phyloP scores from a whole-genome alignment of 805 yeast genomes.

The Sugiyamaella valdiviana region DNA sequence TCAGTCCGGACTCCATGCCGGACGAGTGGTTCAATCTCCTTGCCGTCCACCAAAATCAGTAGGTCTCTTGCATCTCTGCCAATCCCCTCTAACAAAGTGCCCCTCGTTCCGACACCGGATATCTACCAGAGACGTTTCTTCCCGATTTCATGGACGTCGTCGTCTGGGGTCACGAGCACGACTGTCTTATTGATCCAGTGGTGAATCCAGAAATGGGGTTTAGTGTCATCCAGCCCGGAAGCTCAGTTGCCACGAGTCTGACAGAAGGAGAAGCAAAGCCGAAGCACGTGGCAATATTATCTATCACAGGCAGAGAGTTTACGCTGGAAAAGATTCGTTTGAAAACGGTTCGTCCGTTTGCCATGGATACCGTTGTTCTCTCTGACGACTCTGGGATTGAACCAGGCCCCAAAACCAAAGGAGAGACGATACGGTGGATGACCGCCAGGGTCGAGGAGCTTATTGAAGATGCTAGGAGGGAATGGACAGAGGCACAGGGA shows the following conservation, averaged over 20 bases:
- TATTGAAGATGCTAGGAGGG: slow-evolving; percentile 51
- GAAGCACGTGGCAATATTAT: slow-evolving; percentile 69
- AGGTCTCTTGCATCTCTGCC: slow-evolving; percentile 4
- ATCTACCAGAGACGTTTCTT: slow-evolving; percentile 75
- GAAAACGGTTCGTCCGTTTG: slow-evolving; percentile 74
- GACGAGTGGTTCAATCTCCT: slow-evolving; percentile 78
- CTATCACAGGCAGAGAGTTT: slow-evolving; percentile 52
- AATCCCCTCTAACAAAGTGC: slow-evolving; percentile 33
- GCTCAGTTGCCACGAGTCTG: slow-evolving; percentile 86
- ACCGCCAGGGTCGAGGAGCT: slow-evolving; percentile 58
- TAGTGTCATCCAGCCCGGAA: slow-evolving; percentile 84
- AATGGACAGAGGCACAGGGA: slow-evolving; percentile 36
- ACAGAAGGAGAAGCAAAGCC: slow-evolving; percentile 75
- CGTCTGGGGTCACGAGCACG: slow-evolving; percentile 98
- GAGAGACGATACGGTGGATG: slow-evolving; percentile 55
- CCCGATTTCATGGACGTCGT: slow-evolving; percentile 79
- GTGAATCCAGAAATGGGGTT: slow-evolving; percentile 53
- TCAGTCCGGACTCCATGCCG: slow-evolving; percentile 53
- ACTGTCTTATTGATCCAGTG: slow-evolving; percentile 69
- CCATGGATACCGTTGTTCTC: slow-evolving; percentile 59
- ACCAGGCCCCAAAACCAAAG: slow-evolving; percentile 55
- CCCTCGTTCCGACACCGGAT: slow-evolving; percentile 71
- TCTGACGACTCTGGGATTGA: slow-evolving; percentile 46
- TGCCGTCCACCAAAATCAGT: slow-evolving; percentile 84
- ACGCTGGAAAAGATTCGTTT: slow-evolving; percentile 55